Base-by-base conservation (phyloP, 1,139 yeast genomes). In the Saccharomycopsis hybrid region DNA sequence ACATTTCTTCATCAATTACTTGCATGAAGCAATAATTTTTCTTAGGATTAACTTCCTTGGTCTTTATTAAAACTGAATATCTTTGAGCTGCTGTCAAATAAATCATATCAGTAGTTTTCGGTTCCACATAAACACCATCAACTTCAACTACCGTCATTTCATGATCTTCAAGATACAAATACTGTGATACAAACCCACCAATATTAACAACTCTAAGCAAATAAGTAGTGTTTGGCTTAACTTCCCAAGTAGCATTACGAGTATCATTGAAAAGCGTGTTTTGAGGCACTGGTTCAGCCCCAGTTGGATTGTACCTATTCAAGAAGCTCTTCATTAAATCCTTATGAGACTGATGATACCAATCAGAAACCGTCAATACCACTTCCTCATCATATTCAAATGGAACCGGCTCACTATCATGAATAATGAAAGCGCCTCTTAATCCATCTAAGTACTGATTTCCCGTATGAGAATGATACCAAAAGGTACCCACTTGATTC, bases 231-330 rank as follows among this genome's bases (percentile, higher is more conserved):
- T 80, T 78, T 3, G 96, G 94, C 66, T 82, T 62, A 43, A 90
- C 94, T 7, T 68, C 57, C 80, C 89, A 78, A 18, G 88, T 78
- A 53, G 72, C 71, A 65, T 85, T 83, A 63, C 73, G 78, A 5
- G 94, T 80, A 62, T 89, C 88, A 69, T 90, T 89, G 66, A 88
- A 75, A 60, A 88, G 70, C 58, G 85, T 64, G 62, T 80, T 81
- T 60, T 84, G 81, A 2, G 97, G 97, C 59, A 90, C 79, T 42
- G 97, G 97, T 67, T 90, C 97, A 36, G 97, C 96, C 57, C 97
- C 97, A 4, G 96, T 86, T 44, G 97, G 97, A 67, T 90, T 90
- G 69, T 76, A 83, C 56, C 84, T 67, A 57, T 72, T 77, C 69
- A 87, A 63, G 69, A 89, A 89, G 24, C 62, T 59, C 11, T 73